Percentiles rank a stretch among this genome's conserved stretches.
phyloP scores from a whole-genome alignment of 2,329 filamentous ascomycete species.

The Colletotrichum sp. region DNA sequence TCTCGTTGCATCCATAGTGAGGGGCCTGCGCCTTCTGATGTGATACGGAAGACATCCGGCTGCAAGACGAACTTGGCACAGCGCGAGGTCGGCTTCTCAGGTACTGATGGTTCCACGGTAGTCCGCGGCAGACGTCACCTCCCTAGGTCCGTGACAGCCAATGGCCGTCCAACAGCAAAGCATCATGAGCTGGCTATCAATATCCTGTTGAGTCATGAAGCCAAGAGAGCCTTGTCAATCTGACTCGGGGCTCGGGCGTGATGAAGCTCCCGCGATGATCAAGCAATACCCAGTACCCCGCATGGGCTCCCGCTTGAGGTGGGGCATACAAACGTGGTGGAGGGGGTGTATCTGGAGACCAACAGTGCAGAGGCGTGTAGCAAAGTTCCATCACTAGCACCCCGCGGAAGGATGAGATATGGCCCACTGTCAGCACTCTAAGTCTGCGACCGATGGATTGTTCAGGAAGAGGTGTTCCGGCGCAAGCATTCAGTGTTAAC shows the following conservation, averaged over 20 bases:
- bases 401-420: background rate
- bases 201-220: background rate
- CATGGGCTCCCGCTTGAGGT: background rate
- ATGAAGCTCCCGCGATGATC: background rate
- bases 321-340: background rate
- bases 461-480: background rate
- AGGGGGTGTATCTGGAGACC: background rate
- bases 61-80: slow-evolving; percentile 1
- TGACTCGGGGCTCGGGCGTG: background rate
- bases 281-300: background rate
- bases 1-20: background rate
- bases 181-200: background rate
- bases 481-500: background rate
- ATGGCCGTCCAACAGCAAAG: background rate
- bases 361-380: background rate
- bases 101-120: background rate
- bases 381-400: background rate
- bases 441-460: background rate
- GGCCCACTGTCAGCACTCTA: background rate
- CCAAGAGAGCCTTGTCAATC: background rate
- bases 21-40: background rate
- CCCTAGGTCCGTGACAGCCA: no score
- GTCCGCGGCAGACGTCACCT: background rate
- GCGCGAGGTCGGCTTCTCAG: background rate
- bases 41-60: background rate